A percentile compares a stretch with the other conserved stretches of the same genome.
phyloP scores from a whole-genome alignment of 2,329 filamentous ascomycete genomes.

The Calycina herbarum region DNA sequence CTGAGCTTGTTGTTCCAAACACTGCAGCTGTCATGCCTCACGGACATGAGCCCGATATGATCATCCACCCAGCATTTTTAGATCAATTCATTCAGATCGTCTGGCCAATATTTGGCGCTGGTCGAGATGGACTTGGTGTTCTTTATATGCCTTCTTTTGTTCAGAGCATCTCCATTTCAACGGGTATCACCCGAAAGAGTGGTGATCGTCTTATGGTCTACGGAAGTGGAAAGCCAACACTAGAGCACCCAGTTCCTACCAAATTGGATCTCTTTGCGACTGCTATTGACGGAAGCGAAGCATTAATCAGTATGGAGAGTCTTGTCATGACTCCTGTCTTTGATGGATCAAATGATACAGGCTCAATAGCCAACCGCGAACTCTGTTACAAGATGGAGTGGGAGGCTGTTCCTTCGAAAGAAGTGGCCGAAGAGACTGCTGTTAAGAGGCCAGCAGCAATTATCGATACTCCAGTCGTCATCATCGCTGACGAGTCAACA shows the following conservation, averaged over 20 bases:
- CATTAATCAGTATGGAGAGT: constrained; percentile 41
- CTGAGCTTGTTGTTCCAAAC: constrained; percentile 44
- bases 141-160: constrained; percentile 48
- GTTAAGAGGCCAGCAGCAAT: background rate
- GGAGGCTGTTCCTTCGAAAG: constrained; percentile 39
- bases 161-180: constrained; percentile 41
- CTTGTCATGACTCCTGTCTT: constrained; percentile 45
- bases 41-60: constrained; percentile 44
- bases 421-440: constrained; percentile 6
- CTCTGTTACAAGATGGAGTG: constrained; percentile 50
- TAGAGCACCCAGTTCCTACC: constrained; percentile 38
- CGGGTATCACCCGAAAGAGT: constrained; percentile 34
- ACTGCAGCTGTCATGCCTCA: constrained; percentile 48
- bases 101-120: constrained; percentile 41
- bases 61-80: constrained; percentile 48
- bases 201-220: constrained; percentile 40
- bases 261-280: constrained; percentile 43
- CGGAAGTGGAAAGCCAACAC: constrained; percentile 38
- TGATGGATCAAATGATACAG: constrained; percentile 36
- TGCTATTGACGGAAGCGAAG: constrained; percentile 32
- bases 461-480: constrained; percentile 37
- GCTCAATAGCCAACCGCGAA: constrained; percentile 38
- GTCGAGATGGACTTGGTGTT: constrained; percentile 36
- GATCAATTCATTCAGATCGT: constrained; percentile 48
- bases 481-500: constrained; percentile 41